phyloP scores from a whole-genome alignment of 768 basidiomycete species.

The Amanita polypyramis region DNA sequence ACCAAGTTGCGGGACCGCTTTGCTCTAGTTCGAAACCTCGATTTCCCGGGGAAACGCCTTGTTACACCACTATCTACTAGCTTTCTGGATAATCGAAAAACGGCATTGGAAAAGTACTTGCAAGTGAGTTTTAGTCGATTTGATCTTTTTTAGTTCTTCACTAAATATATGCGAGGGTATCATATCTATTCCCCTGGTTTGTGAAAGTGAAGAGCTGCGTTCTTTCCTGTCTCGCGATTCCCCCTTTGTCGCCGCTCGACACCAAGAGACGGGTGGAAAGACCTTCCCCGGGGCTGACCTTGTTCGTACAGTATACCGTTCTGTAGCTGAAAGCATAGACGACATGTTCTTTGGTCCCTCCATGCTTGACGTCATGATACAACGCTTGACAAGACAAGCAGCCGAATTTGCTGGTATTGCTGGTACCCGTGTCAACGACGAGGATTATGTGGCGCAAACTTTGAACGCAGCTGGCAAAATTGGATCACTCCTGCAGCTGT shows the following conservation, averaged over 20 bases:
- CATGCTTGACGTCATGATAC: constrained; percentile 92
- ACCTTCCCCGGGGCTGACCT: constrained; percentile 62
- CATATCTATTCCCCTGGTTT: constrained; percentile 63
- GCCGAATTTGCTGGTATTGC: constrained; percentile 82
- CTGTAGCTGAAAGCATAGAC: constrained; percentile 90
- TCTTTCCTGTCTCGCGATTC: constrained; percentile 84
- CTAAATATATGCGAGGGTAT: constrained; percentile 39
- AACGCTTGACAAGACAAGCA: constrained; percentile 81
- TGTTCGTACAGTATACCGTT: constrained; percentile 81
- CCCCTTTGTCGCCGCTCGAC: constrained; percentile 60
- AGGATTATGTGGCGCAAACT: constrained; percentile 76
- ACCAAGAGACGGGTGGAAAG: constrained; percentile 21
- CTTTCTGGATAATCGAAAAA: constrained; percentile 75
- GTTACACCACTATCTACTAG: constrained; percentile 80
- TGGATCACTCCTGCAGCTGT: constrained; percentile 55
- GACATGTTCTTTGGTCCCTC: constrained; percentile 96
- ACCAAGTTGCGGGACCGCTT: constrained; percentile 75
- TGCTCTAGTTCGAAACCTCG: constrained; percentile 52
- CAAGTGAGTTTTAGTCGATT: constrained; percentile 45
- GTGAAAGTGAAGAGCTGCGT: constrained; percentile 73
- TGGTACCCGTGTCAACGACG: constrained; percentile 69
- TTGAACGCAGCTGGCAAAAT: constrained; percentile 59
- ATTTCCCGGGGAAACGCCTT: constrained; percentile 91
- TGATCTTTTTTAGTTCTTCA: background rate
- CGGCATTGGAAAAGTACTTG: constrained; percentile 79